Evolutionary conservation across 805 yeast species (phyloP).

Genomic region (Teunomyces gatunensis): DNA sequence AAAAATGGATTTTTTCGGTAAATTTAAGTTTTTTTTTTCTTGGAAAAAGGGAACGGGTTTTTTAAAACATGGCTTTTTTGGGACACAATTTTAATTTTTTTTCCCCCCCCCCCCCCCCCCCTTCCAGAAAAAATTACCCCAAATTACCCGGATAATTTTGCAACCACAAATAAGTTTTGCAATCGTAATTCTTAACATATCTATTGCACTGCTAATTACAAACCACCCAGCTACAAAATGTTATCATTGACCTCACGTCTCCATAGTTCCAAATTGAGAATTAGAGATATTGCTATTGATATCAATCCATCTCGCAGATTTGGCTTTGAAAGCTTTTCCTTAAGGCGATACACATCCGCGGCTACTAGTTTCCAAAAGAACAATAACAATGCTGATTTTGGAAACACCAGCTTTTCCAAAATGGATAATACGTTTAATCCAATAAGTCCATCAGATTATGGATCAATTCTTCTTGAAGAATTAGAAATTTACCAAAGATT

Average conservation of each 20-base stretch:
- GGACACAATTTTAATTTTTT: too few relatives aligned
- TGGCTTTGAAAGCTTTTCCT: not conserved
- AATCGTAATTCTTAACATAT: not conserved
- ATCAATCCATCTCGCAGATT: not conserved
- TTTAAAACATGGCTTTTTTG: too few relatives aligned
- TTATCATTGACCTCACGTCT: not conserved
- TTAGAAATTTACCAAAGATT: not conserved
- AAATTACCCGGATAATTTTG: constrained; percentile 2
- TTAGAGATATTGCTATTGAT: not conserved
- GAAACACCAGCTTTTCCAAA: not conserved
- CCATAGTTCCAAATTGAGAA: not conserved
- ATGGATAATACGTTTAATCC: not conserved
- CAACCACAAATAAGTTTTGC: constrained; percentile 2
- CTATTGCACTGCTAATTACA: not conserved
- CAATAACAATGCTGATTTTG: too few relatives aligned
- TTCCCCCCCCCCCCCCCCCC: not conserved
- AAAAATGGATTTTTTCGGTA: too few relatives aligned
- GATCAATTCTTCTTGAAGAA: not conserved
- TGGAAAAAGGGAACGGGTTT: too few relatives aligned
- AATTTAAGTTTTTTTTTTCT: too few relatives aligned
- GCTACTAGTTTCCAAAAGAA: not conserved
- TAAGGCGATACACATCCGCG: not conserved
- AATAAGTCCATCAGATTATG: not conserved
- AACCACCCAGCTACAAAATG: not conserved
- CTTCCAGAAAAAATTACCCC: not conserved